These are phyloP conservation scores for Candida loeiensis DNA, from an alignment of 805 yeast species.

Conservation along the genomic window DNA sequence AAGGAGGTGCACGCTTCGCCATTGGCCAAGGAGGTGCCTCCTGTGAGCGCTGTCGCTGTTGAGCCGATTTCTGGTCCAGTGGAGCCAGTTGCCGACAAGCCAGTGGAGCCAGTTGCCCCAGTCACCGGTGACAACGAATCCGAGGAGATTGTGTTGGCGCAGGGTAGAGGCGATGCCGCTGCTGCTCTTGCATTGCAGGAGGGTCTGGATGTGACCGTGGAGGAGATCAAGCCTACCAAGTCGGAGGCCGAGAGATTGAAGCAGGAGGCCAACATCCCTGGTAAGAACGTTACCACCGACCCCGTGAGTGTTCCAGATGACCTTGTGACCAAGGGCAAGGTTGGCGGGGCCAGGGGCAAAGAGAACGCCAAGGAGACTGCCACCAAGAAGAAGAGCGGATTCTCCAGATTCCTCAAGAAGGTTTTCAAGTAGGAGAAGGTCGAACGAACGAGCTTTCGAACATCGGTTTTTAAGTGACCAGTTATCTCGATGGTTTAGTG, in stretches of 20 bases:
- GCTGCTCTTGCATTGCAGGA: slow-evolving; percentile 34
- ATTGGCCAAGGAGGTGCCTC: neutral
- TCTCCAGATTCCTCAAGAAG: slow-evolving; percentile 16
- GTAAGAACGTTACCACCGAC: neutral
- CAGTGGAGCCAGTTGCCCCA: slow-evolving; percentile 16
- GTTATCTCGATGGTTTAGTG: neutral
- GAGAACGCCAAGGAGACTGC: slow-evolving; percentile 10
- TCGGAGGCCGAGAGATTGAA: slow-evolving; percentile 36
- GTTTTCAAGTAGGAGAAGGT: slow-evolving; percentile 11
- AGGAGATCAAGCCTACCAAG: slow-evolving; percentile 41
- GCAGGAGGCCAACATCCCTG: slow-evolving; percentile 25
- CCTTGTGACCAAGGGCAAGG: slow-evolving; percentile 8
- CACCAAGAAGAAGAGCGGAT: slow-evolving; percentile 13
- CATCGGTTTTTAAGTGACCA: neutral
- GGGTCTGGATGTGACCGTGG: slow-evolving; percentile 35
- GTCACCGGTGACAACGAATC: slow-evolving; percentile 14
- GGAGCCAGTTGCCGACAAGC: slow-evolving; percentile 3
- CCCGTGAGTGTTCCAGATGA: slow-evolving; percentile 9
- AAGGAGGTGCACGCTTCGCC: slow-evolving; percentile 12
- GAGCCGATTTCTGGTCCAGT: slow-evolving; percentile 7
- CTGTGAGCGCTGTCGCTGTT: slow-evolving; percentile 6
- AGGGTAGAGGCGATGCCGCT: slow-evolving; percentile 33
- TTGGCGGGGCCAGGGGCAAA: slow-evolving; percentile 9
- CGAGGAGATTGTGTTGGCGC: slow-evolving; percentile 39
- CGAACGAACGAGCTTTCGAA: too few species aligned